Evolutionary conservation across 2,329 filamentous ascomycete genomes (phyloP), one percentile per base, ranked within the genome.

Genomic region (Coniochaeta sp.): DNA sequence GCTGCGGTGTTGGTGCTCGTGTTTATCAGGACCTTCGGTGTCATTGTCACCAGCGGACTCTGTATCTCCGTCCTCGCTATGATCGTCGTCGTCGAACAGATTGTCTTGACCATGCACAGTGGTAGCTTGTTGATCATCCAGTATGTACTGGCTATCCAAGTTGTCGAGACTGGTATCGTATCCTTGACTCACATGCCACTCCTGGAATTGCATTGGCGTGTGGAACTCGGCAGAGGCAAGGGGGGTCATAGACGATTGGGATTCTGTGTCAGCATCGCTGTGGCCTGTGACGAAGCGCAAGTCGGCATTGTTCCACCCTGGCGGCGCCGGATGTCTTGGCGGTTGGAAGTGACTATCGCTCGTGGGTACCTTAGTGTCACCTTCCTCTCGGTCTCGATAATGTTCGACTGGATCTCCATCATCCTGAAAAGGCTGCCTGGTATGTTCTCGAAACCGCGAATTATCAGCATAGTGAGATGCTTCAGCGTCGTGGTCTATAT

Each of bases 91-190:
- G 2, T 74, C 72, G 52, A 75, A 75, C 14, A 74, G 64, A 16
- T 68, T 64, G 9, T 74, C 70, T 7, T 72, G 66, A 7, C 73
- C 74, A 9, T 72, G 64, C 7, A 74, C 71, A 0, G 72, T 75
- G n/a, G 66, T 66, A 1, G 67, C 67, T 40, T 71, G 67, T 17
- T 72, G 70, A 9, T 64, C 64, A n/a, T 63, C 63, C 24, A 62
- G 7, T 52, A 65, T 56, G 59, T 62, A 38, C 50, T 64, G 26
- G 31, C 62, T 36, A 16, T 55, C 55, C 2, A 57, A 43, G 16
- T 38, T 55, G 8, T 57, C 62, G 11, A 28, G 33, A 16, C 44
- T 50, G 3, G 59, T 17, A n/a, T 56, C 47, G 38, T 63, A 62
- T 6, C 36, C 54, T 22, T 58, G 19, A 14, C 17, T 54, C 14